Evolutionary conservation across 192 early-diverging fungal species (phyloP), one percentile per base, ranked within the genome.

Genomic region (Chytriomyces sp.): DNA sequence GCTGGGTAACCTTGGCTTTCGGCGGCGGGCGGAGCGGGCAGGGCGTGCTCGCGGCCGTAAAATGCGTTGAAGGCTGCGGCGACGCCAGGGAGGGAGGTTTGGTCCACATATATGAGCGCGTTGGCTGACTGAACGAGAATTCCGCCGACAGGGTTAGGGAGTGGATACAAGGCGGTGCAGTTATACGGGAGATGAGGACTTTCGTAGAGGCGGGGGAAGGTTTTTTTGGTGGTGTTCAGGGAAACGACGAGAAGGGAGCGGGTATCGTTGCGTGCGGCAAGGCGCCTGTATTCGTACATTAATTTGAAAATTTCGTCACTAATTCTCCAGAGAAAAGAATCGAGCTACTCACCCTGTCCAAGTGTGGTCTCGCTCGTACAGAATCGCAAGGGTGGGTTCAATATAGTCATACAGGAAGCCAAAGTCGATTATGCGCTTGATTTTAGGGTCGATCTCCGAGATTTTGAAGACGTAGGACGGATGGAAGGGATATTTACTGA

Each of bases 351-450:
- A 90, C 81, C 94, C 94, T 2, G 94, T 86, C 95, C 95, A 97
- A 26, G 92, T 92, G 41, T 91, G 89, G 49, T 84, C 77, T 22
- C 93, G 81, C 77, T 97, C 91, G 76, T 92, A 97, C 64, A 99
- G 80, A 69, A 99, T 92, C 0, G 93, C 96, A 32, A 99, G 83
- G 6, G 94, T 96, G 4, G 97, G 97, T 75, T 95, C 94, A 52
- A 93, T 85, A 58, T 93, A 99, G 33, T 92, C 96, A 59, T 91
- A 77, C 36, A 99, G 84, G 66, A 99, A 99, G 1, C 80, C 88
- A 86, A 96, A 90, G 62, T 99, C 96, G 40, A 92, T 89, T 0
- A 99, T 86, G 53, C 92, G 90, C 55, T 89, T 84, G 62, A 97
- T 86, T 54, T 60, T 59, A 0, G 65, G 38, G 44, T 85, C 82